Base-by-base conservation (phyloP, 2,329 filamentous ascomycete genomes). In the Cryphonectria parasitica region DNA sequence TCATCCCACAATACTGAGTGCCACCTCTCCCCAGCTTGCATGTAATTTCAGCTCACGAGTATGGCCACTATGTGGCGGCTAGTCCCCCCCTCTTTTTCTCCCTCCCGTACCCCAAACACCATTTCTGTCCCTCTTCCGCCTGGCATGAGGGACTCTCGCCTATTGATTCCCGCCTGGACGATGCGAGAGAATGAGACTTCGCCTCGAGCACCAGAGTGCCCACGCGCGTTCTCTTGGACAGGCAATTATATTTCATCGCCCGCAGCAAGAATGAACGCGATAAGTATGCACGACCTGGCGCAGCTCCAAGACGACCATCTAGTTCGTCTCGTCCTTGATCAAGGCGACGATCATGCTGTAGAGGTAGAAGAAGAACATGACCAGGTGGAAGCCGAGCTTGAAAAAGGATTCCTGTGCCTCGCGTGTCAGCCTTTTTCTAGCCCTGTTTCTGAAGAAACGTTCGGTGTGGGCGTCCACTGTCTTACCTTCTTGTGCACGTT, bases 311-410 rank as follows among this genome's bases (percentile, higher is more conserved):
- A 22, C n/a, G 28, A 64, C 60, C 54, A 41, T 65, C 69, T 91
- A 97, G 83, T 94, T 89, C 72, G 92, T 89, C 85, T 99, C 96
- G 82, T 98, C 96, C 79, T 92, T 91, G 86, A 99, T 99, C 74
- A 99, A 88, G 75, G 96, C 95, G 74, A 98, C 95, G 77, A 96
- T 96, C 93, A 96, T 97, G 91, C 93, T 97, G 89, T 97, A 97
- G 70, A 99, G 92, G 85, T 99, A 99, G 89, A 98, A 99, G 90
- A 99, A 99, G 89, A 99, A 99, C 94, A 99, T 98, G 84, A 99
- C 83, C 72, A 99, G 87, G 83, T 99, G 96, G 88, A 99, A 99
- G 69, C 95, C 96, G 60, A 99, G 93, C 86, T 99, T 99, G 86
- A 96, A 91, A 83, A 99, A 99, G 0, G 96, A 98, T 89, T 99